Base-by-base conservation (phyloP, 768 basidiomycete genomes). In the Xerocomellus amylosporus region DNA sequence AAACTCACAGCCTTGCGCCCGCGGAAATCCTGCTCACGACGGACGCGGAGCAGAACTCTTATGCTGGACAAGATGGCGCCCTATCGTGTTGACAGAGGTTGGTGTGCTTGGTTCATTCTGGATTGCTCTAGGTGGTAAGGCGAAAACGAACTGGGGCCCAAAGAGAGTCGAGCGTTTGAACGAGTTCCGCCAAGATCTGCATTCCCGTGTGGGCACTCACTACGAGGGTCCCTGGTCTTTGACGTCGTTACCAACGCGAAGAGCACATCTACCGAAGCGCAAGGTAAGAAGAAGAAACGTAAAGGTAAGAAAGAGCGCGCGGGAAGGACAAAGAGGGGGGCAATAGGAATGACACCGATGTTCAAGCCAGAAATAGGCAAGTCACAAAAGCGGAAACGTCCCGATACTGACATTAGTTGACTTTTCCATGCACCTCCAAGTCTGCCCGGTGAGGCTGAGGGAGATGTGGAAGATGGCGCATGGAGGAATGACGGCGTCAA, bases 41-140 rank as follows among this genome's bases (percentile, higher is more conserved):
- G 4, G 96, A 99, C 71, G 78, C 84, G 51, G 97, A 99, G 67
- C 80, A 98, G 46, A 99, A 98, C 73, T 79, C 90, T 54, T 93
- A 92, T 71, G 81, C 96, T 73, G 83, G 88, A 40, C 76, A 88
- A 89, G 69, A 80, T 92, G 59, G 97, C 96, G 15, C 92, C 97
- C 7, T 98, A 98, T 70, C 84, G 90, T 40, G 77, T 82, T 43
- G 78, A 81, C 28, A 75, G 71, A 62, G 56, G 67, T 62, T 26
- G 9, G 62, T 52, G 26, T 26, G 34, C 13, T 24, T 71, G 65
- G 8, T 5, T 13, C 13, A 17, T 53, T 9, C 13, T 4, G 12
- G 15, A 46, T 37, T n/a, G 15, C 5, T 48, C 34, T 30, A 71
- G 66, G 45, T 20, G 60, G 58, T n/a, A 68, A 60, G 34, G 51